Conservation (phyloP, 768 basidiomycete species). For the Pholiota molesta region DNA sequence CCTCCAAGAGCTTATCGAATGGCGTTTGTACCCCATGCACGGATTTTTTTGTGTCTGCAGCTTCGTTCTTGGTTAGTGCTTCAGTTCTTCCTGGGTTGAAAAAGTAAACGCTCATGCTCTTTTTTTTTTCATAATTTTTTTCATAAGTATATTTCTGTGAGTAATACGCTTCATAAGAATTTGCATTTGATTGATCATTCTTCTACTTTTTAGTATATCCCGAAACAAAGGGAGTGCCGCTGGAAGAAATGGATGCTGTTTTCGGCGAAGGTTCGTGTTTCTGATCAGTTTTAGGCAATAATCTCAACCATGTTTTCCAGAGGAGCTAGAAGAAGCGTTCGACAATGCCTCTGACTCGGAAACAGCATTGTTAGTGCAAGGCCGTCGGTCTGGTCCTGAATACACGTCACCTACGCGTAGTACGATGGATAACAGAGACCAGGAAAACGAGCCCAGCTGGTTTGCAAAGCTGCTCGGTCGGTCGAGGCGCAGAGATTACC, state of each 20-base stretch:
- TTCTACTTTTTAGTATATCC: slow-evolving; percentile 63
- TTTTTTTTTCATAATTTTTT: slow-evolving; percentile 43
- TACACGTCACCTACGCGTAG: background rate
- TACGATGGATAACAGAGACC: background rate
- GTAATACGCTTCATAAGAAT: background rate
- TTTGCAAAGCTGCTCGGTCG: slow-evolving; percentile 53
- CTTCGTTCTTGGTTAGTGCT: slow-evolving; percentile 67
- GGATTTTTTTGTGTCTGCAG: slow-evolving; percentile 90
- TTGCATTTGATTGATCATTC: slow-evolving; percentile 5
- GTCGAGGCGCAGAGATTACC: slow-evolving; percentile 36
- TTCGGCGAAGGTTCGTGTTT: slow-evolving; percentile 75
- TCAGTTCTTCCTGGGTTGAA: slow-evolving; percentile 3
- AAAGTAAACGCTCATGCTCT: background rate
- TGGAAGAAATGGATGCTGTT: slow-evolving; percentile 90
- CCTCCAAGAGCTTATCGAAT: slow-evolving; percentile 84
- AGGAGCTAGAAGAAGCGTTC: slow-evolving; percentile 56
- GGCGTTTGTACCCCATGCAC: slow-evolving; percentile 96
- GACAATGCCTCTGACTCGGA: slow-evolving; percentile 69
- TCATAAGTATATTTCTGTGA: slow-evolving; percentile 44
- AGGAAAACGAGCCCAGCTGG: slow-evolving; percentile 34
- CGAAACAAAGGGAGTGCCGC: slow-evolving; percentile 82
- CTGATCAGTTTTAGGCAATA: background rate
- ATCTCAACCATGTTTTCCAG: slow-evolving; percentile 13
- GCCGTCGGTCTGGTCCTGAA: slow-evolving; percentile 10
- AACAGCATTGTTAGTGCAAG: slow-evolving; percentile 58